Base-by-base conservation (phyloP, 177 flowering plant genomes). In the Telopea speciosissima region DNA sequence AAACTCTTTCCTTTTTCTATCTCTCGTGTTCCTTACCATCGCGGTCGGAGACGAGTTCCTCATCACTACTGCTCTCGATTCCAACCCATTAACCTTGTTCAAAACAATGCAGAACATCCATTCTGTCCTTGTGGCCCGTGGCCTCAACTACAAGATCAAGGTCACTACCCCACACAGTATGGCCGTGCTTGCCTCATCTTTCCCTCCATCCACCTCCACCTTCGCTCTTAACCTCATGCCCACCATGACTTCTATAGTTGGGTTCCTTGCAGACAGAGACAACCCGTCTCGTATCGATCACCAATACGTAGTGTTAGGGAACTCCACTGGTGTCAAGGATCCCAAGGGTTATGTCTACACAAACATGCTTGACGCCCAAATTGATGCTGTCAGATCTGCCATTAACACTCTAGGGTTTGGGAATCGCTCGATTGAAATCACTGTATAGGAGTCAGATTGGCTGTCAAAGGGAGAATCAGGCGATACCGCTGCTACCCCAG, bases 361-460 rank as follows among this genome's bases (percentile, higher is more conserved):
- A 24, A 90, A 90, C 72, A 84, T 90, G 90, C 56, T 90, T 8
- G 90, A 90, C 68, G 92, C 90, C 0, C 90, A 85, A 60, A 76
- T 88, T 3, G 92, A 88, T 31, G 84, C 92, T 0, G 68, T 87
- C 10, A 62, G 81, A 10, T 79, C 85, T 0, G 89, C 89, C 7
- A 83, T 88, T 19, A 60, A 26, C 8, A 78, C 83, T 0, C 75
- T 85, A 0, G 90, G 90, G 7, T 81, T 80, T 19, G 84, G 77
- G 0, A 80, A 84, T 26, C 73, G 79, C 62, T 65, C 82, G 17
- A 26, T 90, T 0, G 72, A 75, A 31, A 79, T 89, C 14, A 71
- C 71, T 0, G 73, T 88, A 0, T 82, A 87, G 9, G 95, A 90
- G 70, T 77, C 95, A 0, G 95, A 92, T 19, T 90, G 95, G 95